Conservation (phyloP, 164 flowering plant species). For the Euptelea pleiosperma region DNA sequence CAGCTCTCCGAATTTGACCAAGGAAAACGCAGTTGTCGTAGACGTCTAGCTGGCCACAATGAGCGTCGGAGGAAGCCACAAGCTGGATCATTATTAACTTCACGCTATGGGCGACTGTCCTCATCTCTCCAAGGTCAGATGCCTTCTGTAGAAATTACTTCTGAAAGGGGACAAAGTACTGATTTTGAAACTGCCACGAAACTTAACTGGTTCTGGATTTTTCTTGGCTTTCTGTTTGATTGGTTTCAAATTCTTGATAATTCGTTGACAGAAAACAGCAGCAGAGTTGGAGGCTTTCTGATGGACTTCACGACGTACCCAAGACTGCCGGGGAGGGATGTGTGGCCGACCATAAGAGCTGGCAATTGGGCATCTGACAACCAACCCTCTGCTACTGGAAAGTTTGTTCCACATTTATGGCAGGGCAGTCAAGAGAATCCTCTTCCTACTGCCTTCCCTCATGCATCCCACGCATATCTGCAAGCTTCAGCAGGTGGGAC, state of each 20-base stretch:
- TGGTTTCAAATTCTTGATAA: slow-evolving; percentile 4
- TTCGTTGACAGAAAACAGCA: slow-evolving; percentile 44
- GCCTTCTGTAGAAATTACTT: neutral
- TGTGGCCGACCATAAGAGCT: slow-evolving; percentile 42
- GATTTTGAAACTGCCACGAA: no score
- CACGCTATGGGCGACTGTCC: slow-evolving; percentile 55
- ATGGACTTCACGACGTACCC: slow-evolving; percentile 64
- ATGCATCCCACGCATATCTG: slow-evolving; percentile 24
- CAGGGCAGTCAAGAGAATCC: slow-evolving; percentile 41
- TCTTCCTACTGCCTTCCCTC: slow-evolving; percentile 29
- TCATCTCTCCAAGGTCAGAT: slow-evolving; percentile 63
- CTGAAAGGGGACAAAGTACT: no score
- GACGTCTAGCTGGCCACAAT: slow-evolving; percentile 95
- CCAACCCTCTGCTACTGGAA: slow-evolving; percentile 30
- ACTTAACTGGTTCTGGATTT: neutral
- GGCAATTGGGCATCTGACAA: slow-evolving; percentile 34
- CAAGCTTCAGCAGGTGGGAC: slow-evolving; percentile 45
- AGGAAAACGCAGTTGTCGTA: slow-evolving; percentile 91
- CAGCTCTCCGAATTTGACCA: slow-evolving; percentile 89
- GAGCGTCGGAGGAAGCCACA: slow-evolving; percentile 96
- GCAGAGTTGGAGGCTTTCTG: slow-evolving; percentile 59
- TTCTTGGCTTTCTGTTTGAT: neutral
- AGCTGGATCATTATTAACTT: slow-evolving; percentile 53
- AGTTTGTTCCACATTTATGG: slow-evolving; percentile 40
- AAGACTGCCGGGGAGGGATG: slow-evolving; percentile 35